phyloP scores from a whole-genome alignment of 495 filamentous ascomycete genomes.

The Parachaetomium inaequale region DNA sequence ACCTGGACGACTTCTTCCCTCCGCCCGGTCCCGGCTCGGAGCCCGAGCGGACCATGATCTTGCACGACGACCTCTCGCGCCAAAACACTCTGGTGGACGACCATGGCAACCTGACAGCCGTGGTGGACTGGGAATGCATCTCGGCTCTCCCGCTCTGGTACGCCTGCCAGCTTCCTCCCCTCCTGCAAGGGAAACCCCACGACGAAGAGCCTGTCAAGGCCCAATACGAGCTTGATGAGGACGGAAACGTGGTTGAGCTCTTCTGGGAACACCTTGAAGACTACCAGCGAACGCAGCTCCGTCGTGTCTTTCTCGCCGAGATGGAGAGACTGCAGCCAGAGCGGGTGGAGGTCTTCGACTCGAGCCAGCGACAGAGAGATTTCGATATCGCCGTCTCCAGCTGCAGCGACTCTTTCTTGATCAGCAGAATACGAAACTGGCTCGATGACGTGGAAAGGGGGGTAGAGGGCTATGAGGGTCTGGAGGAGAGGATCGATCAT shows the following conservation, averaged over 20 bases:
- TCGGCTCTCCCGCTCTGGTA: slow-evolving; percentile 37
- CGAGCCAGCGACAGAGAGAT: slow-evolving; percentile 8
- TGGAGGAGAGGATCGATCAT: slow-evolving; percentile 11
- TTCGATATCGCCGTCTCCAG: slow-evolving; percentile 10
- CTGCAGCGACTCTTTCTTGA: slow-evolving; percentile 7
- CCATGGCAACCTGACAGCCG: slow-evolving; percentile 29
- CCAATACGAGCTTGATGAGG: slow-evolving; percentile 5
- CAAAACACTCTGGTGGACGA: slow-evolving; percentile 43
- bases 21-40: slow-evolving; percentile 9
- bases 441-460: slow-evolving; percentile 5
- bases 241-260: slow-evolving; percentile 7
- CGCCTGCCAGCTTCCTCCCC: slow-evolving; percentile 31
- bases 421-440: slow-evolving; percentile 2
- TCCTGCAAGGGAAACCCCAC: slow-evolving; percentile 22
- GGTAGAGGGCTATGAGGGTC: neutral
- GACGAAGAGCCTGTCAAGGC: slow-evolving; percentile 6
- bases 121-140: slow-evolving; percentile 49
- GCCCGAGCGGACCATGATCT: slow-evolving; percentile 28
- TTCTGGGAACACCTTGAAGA: slow-evolving; percentile 14
- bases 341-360: slow-evolving; percentile 6
- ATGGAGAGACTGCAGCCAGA: slow-evolving; percentile 6
- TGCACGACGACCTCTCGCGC: slow-evolving; percentile 40
- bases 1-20: slow-evolving; percentile 18
- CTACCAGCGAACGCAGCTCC: slow-evolving; percentile 13
- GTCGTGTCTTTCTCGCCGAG: slow-evolving; percentile 3